Conservation (phyloP, 1,284 basidiomycete genomes). For the Ceratobasidium sp. region DNA sequence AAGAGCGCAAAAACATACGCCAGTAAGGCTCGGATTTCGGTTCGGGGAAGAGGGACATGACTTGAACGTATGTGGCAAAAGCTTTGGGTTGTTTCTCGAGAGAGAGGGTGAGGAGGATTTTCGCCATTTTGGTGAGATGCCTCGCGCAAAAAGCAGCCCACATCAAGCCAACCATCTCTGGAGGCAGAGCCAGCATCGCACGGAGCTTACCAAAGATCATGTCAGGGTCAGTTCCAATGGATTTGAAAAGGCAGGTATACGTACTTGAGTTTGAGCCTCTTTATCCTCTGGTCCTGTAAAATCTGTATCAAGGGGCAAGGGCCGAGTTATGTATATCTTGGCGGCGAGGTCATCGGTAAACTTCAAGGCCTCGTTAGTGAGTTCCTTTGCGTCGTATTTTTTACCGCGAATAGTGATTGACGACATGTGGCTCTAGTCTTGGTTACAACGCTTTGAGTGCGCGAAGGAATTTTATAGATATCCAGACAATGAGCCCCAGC, state of each 20-base stretch:
- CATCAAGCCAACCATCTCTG: constrained; percentile 13
- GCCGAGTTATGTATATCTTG: constrained; percentile 2
- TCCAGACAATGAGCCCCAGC: no score
- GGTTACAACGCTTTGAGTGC: no score
- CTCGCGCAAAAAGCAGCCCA: constrained; percentile 23
- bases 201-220: not conserved
- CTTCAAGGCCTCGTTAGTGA: not conserved
- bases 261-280: constrained; percentile 34
- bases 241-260: not conserved
- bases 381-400: constrained; percentile 22
- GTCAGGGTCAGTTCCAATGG: not conserved
- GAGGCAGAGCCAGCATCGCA: constrained; percentile 21
- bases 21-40: constrained; percentile 14
- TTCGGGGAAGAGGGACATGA: constrained; percentile 27
- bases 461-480: no score
- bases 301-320: constrained; percentile 19
- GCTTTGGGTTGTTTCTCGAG: constrained; percentile 32
- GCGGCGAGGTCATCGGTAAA: constrained; percentile 11
- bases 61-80: constrained; percentile 33
- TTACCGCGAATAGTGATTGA: constrained; percentile 1
- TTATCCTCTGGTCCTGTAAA: constrained; percentile 25
- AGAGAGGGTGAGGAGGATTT: not conserved
- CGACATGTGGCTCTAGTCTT: not conserved
- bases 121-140: constrained; percentile 17
- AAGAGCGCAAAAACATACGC: constrained; percentile 23